Conservation (phyloP, 2,329 filamentous ascomycete genomes). For the Aphanocladium album region DNA sequence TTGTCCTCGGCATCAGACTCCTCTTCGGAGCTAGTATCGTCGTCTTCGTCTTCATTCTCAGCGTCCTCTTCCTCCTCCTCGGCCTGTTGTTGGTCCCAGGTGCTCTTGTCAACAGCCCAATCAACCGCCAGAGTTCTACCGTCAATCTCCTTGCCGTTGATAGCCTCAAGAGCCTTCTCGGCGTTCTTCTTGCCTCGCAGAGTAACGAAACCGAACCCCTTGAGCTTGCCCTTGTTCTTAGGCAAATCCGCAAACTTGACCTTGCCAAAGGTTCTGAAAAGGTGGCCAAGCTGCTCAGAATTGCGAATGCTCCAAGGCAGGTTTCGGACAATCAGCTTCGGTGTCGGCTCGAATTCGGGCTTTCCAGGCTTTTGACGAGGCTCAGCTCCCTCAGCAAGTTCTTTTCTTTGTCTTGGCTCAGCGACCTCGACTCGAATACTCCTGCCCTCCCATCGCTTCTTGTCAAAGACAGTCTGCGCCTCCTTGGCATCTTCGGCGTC, state of each 20-base stretch:
- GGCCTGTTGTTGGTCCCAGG: slow-evolving; percentile 66
- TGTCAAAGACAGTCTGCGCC: slow-evolving; percentile 77
- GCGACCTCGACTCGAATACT: slow-evolving; percentile 84
- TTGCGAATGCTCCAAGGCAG: slow-evolving; percentile 93
- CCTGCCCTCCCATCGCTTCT: slow-evolving; percentile 69
- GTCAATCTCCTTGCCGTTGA: slow-evolving; percentile 89
- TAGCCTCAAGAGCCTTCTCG: slow-evolving; percentile 73
- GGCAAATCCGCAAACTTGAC: slow-evolving; percentile 84
- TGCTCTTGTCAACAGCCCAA: slow-evolving; percentile 89
- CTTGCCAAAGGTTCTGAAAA: slow-evolving; percentile 88
- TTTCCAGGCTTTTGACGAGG: slow-evolving; percentile 49
- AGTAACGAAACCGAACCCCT: slow-evolving; percentile 90
- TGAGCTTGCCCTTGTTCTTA: slow-evolving; percentile 67
- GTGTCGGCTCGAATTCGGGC: slow-evolving; percentile 55
- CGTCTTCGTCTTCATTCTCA: slow-evolving; percentile 24
- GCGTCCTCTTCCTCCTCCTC: slow-evolving; percentile 29
- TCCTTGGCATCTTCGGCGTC: slow-evolving; percentile 84
- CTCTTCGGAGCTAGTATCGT: slow-evolving; percentile 19
- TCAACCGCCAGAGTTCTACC: slow-evolving; percentile 87
- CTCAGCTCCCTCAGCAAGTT: slow-evolving; percentile 40
- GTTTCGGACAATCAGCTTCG: slow-evolving; percentile 85
- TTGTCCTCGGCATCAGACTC: slow-evolving; percentile 26
- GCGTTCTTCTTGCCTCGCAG: slow-evolving; percentile 86
- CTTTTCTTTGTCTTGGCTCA: slow-evolving; percentile 71
- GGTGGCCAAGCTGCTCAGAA: slow-evolving; percentile 67